These are phyloP conservation scores for cucumber (Cucumis sativus) DNA, from an alignment of 306 rosid genomes.

Conservation along the genomic window Cucumber_9930_V3 NC_026655.2:24471501-24472000, in stretches of 20 bases:
- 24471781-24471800: constrained; percentile 57
- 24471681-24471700: constrained; percentile 60
- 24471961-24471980: constrained; percentile 73
- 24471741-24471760: constrained; percentile 76
- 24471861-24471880: constrained; percentile 9
- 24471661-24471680: not conserved
- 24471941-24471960: constrained; percentile 83
- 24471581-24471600: not conserved
- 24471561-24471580: not conserved
- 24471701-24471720: constrained; percentile 76
- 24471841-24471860: not conserved
- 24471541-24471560: not conserved
- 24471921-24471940: constrained; percentile 78
- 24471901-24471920: constrained; percentile 61
- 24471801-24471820: not conserved
- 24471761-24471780: constrained; percentile 81
- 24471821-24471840: not conserved
- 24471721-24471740: constrained; percentile 79
- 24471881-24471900: constrained; percentile 84
- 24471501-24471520: not conserved
- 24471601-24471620: not conserved
- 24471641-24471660: not conserved
- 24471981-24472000: constrained; percentile 96
- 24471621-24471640: not conserved
- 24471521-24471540: not conserved